Percentiles rank a stretch among this genome's conserved stretches.
phyloP scores from a whole-genome alignment of 208 protist genomes.

The Trypanosomatidae sp. region DNA sequence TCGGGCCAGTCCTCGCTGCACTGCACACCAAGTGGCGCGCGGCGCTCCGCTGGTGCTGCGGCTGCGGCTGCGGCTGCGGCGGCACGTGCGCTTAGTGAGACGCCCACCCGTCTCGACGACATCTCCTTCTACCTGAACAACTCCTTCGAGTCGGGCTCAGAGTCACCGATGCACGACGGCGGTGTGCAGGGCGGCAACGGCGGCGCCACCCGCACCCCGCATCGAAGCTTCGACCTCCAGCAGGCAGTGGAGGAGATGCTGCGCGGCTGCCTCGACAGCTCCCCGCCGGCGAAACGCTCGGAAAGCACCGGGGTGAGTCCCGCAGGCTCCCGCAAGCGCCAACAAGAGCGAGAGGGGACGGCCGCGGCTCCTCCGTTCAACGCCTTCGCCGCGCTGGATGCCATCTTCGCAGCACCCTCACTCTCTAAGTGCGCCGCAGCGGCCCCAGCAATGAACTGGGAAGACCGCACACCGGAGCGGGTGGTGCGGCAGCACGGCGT shows the following conservation, averaged over 20 bases:
- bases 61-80: slow-evolving; percentile 10
- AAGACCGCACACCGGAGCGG: too few species aligned
- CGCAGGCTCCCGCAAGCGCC: slow-evolving; percentile 1
- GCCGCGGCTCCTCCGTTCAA: slow-evolving; percentile 2
- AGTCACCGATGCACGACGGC: slow-evolving; percentile 13
- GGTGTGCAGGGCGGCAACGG: background rate
- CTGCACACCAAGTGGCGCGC: slow-evolving; percentile 24
- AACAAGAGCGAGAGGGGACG: slow-evolving; percentile 1
- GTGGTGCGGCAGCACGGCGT: slow-evolving; percentile 16
- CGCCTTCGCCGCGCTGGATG: slow-evolving; percentile 10
- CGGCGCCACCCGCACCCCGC: background rate
- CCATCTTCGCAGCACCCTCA: too few species aligned
- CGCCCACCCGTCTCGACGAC: slow-evolving; percentile 22
- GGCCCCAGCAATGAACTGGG: too few species aligned
- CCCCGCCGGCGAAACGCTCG: slow-evolving; percentile 15
- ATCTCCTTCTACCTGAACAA: slow-evolving; percentile 30
- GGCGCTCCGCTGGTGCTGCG: slow-evolving; percentile 13
- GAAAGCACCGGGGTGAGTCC: slow-evolving; percentile 9
- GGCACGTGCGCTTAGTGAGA: slow-evolving; percentile 10
- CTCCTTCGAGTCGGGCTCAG: slow-evolving; percentile 27
- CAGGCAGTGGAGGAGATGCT: slow-evolving; percentile 37
- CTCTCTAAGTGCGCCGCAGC: too few species aligned
- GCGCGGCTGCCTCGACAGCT: slow-evolving; percentile 26
- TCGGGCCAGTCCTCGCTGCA: slow-evolving; percentile 15
- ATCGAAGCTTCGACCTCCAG: slow-evolving; percentile 21